Evolutionary conservation across 495 filamentous ascomycete species (phyloP), one percentile per base, ranked within the genome.

Genomic region (Pseudomonodictys pantanalensis): DNA sequence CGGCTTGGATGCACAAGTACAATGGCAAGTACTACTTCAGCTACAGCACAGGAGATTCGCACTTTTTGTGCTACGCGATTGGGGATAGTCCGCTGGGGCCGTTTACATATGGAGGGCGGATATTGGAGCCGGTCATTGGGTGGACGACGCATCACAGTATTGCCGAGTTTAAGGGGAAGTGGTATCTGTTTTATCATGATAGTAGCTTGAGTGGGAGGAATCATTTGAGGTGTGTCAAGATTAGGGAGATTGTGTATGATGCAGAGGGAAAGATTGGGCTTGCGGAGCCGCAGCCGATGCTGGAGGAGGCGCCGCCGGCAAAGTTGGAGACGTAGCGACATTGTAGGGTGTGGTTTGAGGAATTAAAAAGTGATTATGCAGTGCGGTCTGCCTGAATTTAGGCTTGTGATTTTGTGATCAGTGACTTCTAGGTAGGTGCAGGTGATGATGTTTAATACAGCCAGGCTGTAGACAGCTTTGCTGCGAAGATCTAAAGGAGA

Each of bases 81-180:
- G 80, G 85, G 2, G 70, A 77, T 4, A 80, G 69, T 61, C 86
- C 86, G 7, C 71, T 81, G 22, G 87, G 87, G 1, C 87, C 86
- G 12, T 90, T 89, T 64, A 84, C 79, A 15, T 90, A 88, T 54
- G 78, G 76, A 6, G 86, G 86, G 1, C 71, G 82, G 33, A 86
- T 90, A 57, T 69, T 90, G 49, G 86, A 90, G 76, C 87, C 86
- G 1, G 87, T 89, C 58, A 65, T 86, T 2, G 86, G 87, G 4
- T 90, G 87, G 87, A 90, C 87, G 43, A 90, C 87, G 53, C 86
- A 89, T 74, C 86, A 89, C 72, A 86, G 82, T n/a, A 85, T 90
- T 64, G 84, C 81, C 25, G 85, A 89, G 76, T 87, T 84, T 65
- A 62, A 80, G 72, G 85, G 78, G 3, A 76, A 77, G 51, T 89